Percentiles rank a stretch among this genome's conserved stretches.
Conservation (phyloP, 108 stramenopile genomes). For the Asterionellopsis glacialis region DNA sequence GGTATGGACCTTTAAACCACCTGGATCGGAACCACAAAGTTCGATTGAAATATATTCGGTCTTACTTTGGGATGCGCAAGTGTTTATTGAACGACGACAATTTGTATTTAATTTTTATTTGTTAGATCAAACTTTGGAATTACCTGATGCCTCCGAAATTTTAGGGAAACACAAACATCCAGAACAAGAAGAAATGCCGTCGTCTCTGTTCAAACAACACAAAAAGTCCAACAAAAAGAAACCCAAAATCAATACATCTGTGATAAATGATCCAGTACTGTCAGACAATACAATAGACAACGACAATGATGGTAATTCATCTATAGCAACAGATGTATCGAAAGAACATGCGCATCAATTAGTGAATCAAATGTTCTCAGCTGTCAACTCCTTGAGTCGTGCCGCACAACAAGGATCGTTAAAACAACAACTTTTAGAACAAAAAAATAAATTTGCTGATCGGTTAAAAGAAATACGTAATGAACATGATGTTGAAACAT, state of each 20-base stretch:
- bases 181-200: slow-evolving; percentile 13
- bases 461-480: slow-evolving; percentile 28
- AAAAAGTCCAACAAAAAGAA: too few relatives aligned
- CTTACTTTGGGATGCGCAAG: slow-evolving; percentile 43
- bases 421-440: slow-evolving; percentile 25
- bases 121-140: slow-evolving; percentile 25
- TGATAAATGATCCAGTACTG: too few relatives aligned
- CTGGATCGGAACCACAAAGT: not conserved
- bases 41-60: slow-evolving; percentile 37
- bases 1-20: slow-evolving; percentile 1
- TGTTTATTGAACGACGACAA: slow-evolving; percentile 52
- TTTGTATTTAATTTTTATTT: slow-evolving; percentile 54
- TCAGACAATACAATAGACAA: too few relatives aligned
- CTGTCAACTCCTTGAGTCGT: slow-evolving; percentile 35
- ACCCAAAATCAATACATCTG: too few relatives aligned
- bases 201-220: too few relatives aligned
- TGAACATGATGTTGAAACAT: not conserved
- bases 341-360: slow-evolving; percentile 36
- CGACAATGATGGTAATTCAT: not conserved
- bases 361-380: slow-evolving; percentile 42
- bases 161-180: slow-evolving; percentile 7
- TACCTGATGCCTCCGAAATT: slow-evolving; percentile 25
- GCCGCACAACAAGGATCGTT: slow-evolving; percentile 40
- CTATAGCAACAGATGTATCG: not conserved
- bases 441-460: slow-evolving; percentile 27